phyloP scores from a whole-genome alignment of 805 yeast genomes.

The Cyberlindnera euphorbiiphila region DNA sequence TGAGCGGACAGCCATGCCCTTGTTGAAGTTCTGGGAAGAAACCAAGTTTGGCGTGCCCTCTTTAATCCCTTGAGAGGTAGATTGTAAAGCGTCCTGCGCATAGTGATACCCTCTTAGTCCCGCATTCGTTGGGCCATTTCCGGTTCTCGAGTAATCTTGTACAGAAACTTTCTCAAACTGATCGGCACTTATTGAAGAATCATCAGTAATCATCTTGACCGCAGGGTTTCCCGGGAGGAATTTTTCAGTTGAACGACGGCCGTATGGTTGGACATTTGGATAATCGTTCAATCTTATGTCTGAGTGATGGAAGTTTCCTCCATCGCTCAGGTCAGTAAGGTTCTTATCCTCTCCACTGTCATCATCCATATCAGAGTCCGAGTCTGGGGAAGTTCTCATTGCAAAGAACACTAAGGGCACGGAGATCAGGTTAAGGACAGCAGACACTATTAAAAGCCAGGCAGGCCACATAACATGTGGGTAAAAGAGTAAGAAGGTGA shows the following conservation, averaged over 20 bases:
- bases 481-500: constrained; percentile 52
- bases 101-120: constrained; percentile 17
- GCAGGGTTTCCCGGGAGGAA: constrained; percentile 13
- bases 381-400: constrained; percentile 19
- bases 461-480: constrained; percentile 70
- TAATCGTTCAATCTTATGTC: constrained; percentile 14
- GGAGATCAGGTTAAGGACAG: constrained; percentile 50
- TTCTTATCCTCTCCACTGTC: constrained; percentile 17
- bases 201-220: constrained; percentile 24
- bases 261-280: constrained; percentile 7
- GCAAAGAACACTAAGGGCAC: constrained; percentile 47
- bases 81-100: background rate
- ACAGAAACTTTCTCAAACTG: constrained; percentile 24
- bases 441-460: constrained; percentile 68
- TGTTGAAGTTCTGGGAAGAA: constrained; percentile 23
- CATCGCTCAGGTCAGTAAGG: constrained; percentile 27
- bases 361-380: constrained; percentile 12
- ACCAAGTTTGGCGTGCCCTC: constrained; percentile 28
- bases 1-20: constrained; percentile 22
- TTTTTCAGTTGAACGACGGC: constrained; percentile 16
- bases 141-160: constrained; percentile 24
- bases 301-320: constrained; percentile 16
- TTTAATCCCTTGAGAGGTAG: too few relatives aligned
- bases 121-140: constrained; percentile 7
- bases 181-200: constrained; percentile 22